phyloP scores from a whole-genome alignment of 2,329 filamentous ascomycete species.

The Fusarium drepaniforme region DNA sequence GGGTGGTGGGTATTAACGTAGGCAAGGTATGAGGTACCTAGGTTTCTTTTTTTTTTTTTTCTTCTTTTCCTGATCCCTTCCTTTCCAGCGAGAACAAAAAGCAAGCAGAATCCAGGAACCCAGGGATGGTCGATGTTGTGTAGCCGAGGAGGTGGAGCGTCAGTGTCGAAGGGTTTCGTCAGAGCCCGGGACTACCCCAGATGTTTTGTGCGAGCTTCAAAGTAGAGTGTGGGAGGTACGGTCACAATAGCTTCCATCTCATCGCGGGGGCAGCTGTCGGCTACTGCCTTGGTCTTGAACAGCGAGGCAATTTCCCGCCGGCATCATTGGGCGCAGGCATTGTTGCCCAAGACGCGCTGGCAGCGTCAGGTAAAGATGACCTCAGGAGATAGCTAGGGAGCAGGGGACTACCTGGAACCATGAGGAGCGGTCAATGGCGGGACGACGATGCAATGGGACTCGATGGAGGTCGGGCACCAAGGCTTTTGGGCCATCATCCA shows the following conservation, averaged over 20 bases:
- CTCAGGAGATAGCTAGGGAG: conserved; percentile 44
- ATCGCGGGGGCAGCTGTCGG: conserved; percentile 29
- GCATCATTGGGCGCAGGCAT: conserved; percentile 49
- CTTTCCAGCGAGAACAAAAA: neutral
- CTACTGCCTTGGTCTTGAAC: conserved; percentile 30
- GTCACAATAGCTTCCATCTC: conserved; percentile 18
- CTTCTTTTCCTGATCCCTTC: conserved; percentile 3
- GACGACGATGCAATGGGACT: conserved; percentile 36
- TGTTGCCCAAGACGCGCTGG: conserved; percentile 50
- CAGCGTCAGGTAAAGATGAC: conserved; percentile 46
- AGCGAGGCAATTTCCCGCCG: conserved; percentile 38
- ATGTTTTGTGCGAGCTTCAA: conserved; percentile 36
- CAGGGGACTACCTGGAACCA: conserved; percentile 51
- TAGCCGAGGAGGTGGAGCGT: conserved; percentile 33
- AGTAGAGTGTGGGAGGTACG: conserved; percentile 14
- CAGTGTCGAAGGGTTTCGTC: conserved; percentile 25
- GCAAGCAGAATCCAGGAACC: conserved; percentile 3
- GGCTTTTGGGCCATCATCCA: conserved; percentile 21
- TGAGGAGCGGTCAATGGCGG: conserved; percentile 50
- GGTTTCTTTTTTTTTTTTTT: neutral
- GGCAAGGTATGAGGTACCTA: neutral
- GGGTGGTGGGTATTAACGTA: conserved; percentile 34
- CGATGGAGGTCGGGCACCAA: conserved; percentile 46
- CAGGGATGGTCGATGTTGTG: conserved; percentile 25
- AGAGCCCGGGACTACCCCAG: conserved; percentile 45